A percentile compares a stretch with the other conserved stretches of the same genome.
Conservation (phyloP, 352 stramenopile genomes). For the Phytophthora hybrid region DNA sequence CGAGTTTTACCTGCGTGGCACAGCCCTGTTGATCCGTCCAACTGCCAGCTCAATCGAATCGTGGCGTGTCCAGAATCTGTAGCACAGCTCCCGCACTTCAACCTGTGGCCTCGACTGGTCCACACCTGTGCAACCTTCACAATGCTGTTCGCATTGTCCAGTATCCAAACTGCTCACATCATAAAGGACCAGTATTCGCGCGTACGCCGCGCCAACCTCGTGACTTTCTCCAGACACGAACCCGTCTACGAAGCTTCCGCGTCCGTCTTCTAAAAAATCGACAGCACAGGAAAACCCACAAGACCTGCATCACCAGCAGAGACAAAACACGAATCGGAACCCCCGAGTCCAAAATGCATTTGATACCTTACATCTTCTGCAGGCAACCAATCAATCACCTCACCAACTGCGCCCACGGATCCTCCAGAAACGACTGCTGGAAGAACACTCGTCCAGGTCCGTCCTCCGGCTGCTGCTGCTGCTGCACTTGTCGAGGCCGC, state of each 20-base stretch:
- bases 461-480: conserved; percentile 9
- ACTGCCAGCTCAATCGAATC: conserved; percentile 49
- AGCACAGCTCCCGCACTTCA: conserved; percentile 40
- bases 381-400: conserved; percentile 3
- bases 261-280: conserved; percentile 23
- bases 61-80: conserved; percentile 51
- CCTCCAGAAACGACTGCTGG: conserved; percentile 71
- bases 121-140: conserved; percentile 58
- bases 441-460: conserved; percentile 67
- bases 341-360: conserved; percentile 14
- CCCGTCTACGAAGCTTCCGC: conserved; percentile 35
- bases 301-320: not conserved
- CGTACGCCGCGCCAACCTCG: conserved; percentile 48
- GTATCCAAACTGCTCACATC: conserved; percentile 45
- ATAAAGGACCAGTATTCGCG: conserved; percentile 52
- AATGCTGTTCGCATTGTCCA: conserved; percentile 52
- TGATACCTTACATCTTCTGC: not conserved
- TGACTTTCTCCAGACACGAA: conserved; percentile 48
- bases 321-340: not conserved
- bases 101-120: conserved; percentile 46
- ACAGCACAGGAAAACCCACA: not conserved
- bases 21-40: conserved; percentile 51
- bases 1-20: not conserved
- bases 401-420: conserved; percentile 56
- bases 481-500: conserved; percentile 26